These are phyloP conservation scores for Macrolepiota albuminosa DNA, from an alignment of 768 basidiomycete species.

Conservation along the genomic window DNA sequence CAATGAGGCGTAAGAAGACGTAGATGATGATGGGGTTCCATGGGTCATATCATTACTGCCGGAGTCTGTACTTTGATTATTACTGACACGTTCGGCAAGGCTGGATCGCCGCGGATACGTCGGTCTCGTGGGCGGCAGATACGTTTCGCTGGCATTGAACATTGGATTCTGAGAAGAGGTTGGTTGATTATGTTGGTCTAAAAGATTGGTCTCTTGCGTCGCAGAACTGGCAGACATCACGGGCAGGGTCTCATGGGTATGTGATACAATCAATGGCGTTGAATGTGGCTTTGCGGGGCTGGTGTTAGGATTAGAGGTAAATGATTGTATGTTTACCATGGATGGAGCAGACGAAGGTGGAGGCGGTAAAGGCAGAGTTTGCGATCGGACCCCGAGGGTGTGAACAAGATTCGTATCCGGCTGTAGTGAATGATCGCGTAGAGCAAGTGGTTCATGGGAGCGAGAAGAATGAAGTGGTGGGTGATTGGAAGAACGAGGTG, in stretches of 20 bases:
- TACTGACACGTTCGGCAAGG: conserved; percentile 31
- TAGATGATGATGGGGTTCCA: conserved; percentile 3
- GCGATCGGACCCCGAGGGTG: conserved; percentile 16
- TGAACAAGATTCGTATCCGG: conserved; percentile 15
- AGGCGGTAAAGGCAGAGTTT: conserved; percentile 17
- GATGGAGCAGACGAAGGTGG: conserved; percentile 20
- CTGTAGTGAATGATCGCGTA: conserved; percentile 21
- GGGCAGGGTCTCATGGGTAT: conserved; percentile 30
- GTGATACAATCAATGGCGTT: conserved; percentile 35
- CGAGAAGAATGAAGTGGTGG: conserved; percentile 33
- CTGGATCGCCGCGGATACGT: conserved; percentile 31
- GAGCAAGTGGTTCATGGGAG: conserved; percentile 35
- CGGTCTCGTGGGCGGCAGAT: conserved; percentile 3
- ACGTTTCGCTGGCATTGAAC: conserved; percentile 7
- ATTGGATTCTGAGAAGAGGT: not conserved
- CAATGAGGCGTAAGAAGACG: conserved; percentile 8
- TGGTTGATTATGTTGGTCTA: conserved; percentile 10
- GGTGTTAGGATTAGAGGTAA: conserved; percentile 16
- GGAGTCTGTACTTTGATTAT: conserved; percentile 14
- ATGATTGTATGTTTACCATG: not conserved
- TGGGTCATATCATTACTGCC: conserved; percentile 13
- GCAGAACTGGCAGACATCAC: conserved; percentile 25
- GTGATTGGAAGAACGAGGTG: conserved; percentile 24
- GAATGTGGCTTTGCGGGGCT: conserved; percentile 29
- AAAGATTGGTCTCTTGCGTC: conserved; percentile 28